Base-by-base conservation (phyloP, 1,139 yeast species). In the Debaryomyces fabryi region DNA sequence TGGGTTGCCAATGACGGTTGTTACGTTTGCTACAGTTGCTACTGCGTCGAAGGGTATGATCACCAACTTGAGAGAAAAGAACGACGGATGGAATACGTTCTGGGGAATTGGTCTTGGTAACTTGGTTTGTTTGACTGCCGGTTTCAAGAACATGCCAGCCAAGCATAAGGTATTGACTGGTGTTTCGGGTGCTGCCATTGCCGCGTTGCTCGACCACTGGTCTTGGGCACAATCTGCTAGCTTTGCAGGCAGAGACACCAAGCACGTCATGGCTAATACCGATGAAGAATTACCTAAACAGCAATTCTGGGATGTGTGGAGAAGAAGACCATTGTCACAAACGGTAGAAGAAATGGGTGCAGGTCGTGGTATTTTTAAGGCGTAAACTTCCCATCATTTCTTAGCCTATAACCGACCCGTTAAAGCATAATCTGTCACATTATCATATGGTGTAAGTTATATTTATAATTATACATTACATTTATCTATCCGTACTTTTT, bases 261-360 rank as follows among this genome's bases (percentile, higher is more conserved):
- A 56, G 51, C 76, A 64, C 54, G 71, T 59, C 34, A 61, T 62
- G 44, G 77, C 74, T 39, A 71, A 74, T 58, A 59, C 67, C 15
- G 72, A 64, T 48, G 64, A 62, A 46, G 71, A 68, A n/a, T 58
- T 58, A 39, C 65, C 64, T 50, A 79, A 80, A 64, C 93, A 86
- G 69, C 83, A 84, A 34, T 87, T 87, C 72, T 88, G 92, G 91
- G 95, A 88, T 57, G 85, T 85, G 41, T 83, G 85, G 69, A 82
- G 84, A 72, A 84, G 96, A 76, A 82, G 89, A 64, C 96, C 96
- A 23, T 71, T 88, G 58, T 83, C 91, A 32, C 92, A 88, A 69
- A 88, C 96, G 16, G 79, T 86, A 35, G 87, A 83, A 55, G 86
- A 84, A 60, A 76, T 88, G 59, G 96, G 96, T 51, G 82, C 72